Conservation (phyloP, 2,329 filamentous ascomycete species). For the Colletotrichum tropicale region DNA sequence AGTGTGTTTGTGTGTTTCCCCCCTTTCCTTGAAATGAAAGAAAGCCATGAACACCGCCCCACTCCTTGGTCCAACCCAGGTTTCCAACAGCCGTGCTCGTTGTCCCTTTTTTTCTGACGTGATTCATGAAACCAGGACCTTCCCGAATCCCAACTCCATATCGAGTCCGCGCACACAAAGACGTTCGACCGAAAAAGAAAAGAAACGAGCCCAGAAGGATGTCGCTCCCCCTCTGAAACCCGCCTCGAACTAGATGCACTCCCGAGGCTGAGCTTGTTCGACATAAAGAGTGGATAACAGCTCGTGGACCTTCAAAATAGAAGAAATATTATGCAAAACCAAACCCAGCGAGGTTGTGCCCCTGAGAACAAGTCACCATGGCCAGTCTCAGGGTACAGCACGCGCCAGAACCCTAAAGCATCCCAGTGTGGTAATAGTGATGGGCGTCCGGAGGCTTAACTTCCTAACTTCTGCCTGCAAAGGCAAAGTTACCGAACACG, state of each 20-base stretch:
- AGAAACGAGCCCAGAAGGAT: not conserved
- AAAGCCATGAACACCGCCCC: not conserved
- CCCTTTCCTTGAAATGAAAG: not conserved
- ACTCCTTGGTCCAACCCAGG: not conserved
- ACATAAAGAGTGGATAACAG: not conserved
- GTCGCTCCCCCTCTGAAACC: not conserved
- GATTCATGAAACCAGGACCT: conserved; percentile 16
- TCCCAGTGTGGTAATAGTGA: not conserved
- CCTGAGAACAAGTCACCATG: conserved; percentile 3
- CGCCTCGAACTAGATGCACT: not conserved
- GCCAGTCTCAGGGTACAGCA: not conserved
- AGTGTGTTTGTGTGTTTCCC: not conserved
- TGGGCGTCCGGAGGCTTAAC: conserved; percentile 17
- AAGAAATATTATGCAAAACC: conserved; percentile 7
- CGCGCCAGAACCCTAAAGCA: not conserved
- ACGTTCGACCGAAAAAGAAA: not conserved
- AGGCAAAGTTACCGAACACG: conserved; percentile 76
- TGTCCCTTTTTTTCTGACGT: not conserved
- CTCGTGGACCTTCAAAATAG: not conserved
- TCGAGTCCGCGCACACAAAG: not conserved
- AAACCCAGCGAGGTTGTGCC: not conserved
- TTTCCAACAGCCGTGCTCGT: not conserved
- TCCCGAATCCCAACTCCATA: conserved; percentile 17
- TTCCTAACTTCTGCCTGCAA: conserved; percentile 42
- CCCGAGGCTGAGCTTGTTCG: not conserved